A percentile compares a stretch with the other conserved stretches of the same genome.
These are phyloP conservation scores for Amanita fuliginea DNA, from an alignment of 768 basidiomycete species.

Conservation along the genomic window DNA sequence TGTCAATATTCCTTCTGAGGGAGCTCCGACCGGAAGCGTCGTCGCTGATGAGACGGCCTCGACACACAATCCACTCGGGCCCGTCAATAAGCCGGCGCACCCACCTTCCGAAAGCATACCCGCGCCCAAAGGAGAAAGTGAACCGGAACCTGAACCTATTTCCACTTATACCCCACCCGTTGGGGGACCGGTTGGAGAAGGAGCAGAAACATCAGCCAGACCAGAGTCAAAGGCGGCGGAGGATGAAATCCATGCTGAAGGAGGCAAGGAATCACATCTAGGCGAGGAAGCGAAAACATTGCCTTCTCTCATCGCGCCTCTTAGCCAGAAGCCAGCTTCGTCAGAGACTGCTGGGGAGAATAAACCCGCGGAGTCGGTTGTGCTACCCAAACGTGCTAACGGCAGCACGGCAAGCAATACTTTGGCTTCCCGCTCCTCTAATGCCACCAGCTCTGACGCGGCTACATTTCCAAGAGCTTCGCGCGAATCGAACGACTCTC, in stretches of 20 bases:
- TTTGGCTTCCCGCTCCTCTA: not conserved
- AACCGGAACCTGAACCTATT: not conserved
- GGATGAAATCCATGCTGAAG: not conserved
- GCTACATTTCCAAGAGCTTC: not conserved
- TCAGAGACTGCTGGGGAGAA: not conserved
- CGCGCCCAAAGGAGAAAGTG: not conserved
- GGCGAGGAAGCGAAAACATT: not conserved
- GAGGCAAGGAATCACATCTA: not conserved
- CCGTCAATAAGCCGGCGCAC: not conserved
- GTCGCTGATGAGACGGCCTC: not conserved
- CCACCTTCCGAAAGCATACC: not conserved
- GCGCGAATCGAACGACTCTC: not conserved
- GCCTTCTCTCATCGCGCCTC: not conserved
- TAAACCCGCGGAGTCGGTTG: not conserved
- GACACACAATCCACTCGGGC: constrained; percentile 3
- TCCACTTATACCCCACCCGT: not conserved
- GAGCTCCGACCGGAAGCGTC: not conserved
- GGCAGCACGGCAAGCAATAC: not conserved
- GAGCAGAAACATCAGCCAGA: not conserved
- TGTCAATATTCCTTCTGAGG: constrained; percentile 1
- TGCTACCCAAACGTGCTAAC: not conserved
- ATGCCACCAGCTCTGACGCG: not conserved
- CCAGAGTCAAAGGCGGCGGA: not conserved
- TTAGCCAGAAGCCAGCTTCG: not conserved
- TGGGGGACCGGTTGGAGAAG: not conserved